Base-by-base conservation (phyloP, 2,329 filamentous ascomycete species). In the Fusarium tanahbumbuense region DNA sequence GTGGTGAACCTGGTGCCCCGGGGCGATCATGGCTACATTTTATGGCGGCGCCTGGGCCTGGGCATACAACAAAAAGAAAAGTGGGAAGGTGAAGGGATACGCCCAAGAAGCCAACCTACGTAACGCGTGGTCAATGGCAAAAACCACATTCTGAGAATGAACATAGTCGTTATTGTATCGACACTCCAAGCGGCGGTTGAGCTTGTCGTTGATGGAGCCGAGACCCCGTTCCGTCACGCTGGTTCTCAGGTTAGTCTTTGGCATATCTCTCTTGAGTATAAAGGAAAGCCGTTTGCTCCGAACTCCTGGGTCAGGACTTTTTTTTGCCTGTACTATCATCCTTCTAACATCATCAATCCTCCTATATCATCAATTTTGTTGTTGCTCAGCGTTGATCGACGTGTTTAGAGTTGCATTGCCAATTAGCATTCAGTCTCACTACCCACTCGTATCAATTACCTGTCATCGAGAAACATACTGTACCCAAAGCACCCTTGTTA, bases 201-300 rank as follows among this genome's bases (percentile, higher is more conserved):
- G 63, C 62, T 72, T 74, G 66, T 71, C 50, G 44, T 47, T 65
- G 47, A 45, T 67, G 44, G 67, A 59, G 66, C 57, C 68, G 52
- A 69, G 68, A 64, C 62, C 62, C 64, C 54, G 62, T 67, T 68
- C 69, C 70, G 59, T 59, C 64, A 64, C 47, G 57, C 64, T 70
- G 67, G 64, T 60, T 70, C 56, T 59, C 44, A 55, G 52, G 71
- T 63, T 59, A 58, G 67, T 56, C 67, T 60, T 64, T 41, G 40
- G 49, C 25, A 28, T 42, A 52, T 42, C 49, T 41, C 47, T 62
- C 48, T 56, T 71, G 61, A 68, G 66, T 74, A 74, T 74, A 74
- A 75, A 70, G 59, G 49, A 72, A 72, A 75, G 72, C 69, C 73
- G 72, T 73, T 72, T 67, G 57, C 70, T 72, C 72, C 72, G 56